phyloP scores from a whole-genome alignment of 148 eudicot genomes.

The Cornus kousa region DNA sequence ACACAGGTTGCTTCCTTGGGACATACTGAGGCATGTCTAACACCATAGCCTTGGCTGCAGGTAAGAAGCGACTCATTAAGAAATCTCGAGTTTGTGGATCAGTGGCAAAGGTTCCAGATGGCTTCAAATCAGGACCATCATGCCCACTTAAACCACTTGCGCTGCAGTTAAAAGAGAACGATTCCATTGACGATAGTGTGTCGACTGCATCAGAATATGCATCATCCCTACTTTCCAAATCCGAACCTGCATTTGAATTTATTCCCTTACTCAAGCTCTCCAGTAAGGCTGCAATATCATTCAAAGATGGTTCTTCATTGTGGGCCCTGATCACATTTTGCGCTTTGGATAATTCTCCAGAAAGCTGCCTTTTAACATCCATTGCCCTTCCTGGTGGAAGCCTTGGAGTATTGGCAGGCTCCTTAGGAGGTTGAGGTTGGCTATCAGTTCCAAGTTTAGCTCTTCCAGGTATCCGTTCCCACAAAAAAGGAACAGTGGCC shows the following conservation, averaged over 20 bases:
- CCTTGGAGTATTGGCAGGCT: slow-evolving; percentile 29
- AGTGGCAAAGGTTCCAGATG: slow-evolving; percentile 23
- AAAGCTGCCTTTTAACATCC: slow-evolving; percentile 13
- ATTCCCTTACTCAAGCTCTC: slow-evolving; percentile 26
- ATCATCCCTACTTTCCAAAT: slow-evolving; percentile 33
- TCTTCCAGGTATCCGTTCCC: slow-evolving; percentile 60
- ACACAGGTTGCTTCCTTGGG: slow-evolving; percentile 47
- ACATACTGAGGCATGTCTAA: slow-evolving; percentile 69
- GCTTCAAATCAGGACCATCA: slow-evolving; percentile 28
- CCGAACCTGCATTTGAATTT: slow-evolving; percentile 13
- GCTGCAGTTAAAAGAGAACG: slow-evolving; percentile 64
- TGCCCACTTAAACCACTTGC: slow-evolving; percentile 56
- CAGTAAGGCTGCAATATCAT: slow-evolving; percentile 26
- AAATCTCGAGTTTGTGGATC: slow-evolving; percentile 67
- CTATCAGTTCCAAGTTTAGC: slow-evolving; percentile 28
- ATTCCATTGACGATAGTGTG: slow-evolving; percentile 43
- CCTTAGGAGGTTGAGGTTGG: slow-evolving; percentile 13
- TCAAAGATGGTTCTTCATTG: slow-evolving; percentile 16
- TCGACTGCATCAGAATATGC: slow-evolving; percentile 66
- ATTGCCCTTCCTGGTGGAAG: slow-evolving; percentile 38
- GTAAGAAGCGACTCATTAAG: slow-evolving; percentile 87
- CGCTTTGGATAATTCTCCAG: slow-evolving; percentile 25
- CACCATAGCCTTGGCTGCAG: slow-evolving; percentile 88
- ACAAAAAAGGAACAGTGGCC: slow-evolving; percentile 50
- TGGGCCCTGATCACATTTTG: slow-evolving; percentile 11